Conservation (phyloP, 2,329 filamentous ascomycete genomes). For the Akanthomyces muscarius region DNA sequence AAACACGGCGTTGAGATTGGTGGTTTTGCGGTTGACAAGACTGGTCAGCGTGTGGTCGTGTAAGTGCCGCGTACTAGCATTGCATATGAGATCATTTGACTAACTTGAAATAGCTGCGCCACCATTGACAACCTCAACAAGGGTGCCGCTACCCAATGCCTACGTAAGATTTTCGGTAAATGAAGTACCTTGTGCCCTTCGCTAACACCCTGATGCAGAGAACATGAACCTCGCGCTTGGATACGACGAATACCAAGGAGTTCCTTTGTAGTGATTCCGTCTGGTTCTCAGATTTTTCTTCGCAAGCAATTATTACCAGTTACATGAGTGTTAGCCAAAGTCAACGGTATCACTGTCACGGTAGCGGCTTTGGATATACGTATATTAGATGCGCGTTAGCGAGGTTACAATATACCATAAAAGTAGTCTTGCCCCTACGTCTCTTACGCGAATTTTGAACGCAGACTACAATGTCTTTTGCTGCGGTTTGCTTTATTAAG, state of each 20-base stretch:
- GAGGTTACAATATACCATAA: no score
- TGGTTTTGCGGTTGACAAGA: constrained; percentile 87
- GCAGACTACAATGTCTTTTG: no score
- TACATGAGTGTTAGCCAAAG: no score
- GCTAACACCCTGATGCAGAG: constrained; percentile 9
- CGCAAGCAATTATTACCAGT: no score
- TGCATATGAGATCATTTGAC: not conserved
- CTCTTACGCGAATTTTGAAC: no score
- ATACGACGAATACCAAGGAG: constrained; percentile 15
- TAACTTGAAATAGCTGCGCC: constrained; percentile 50
- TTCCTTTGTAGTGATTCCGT: not conserved
- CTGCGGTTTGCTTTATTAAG: no score
- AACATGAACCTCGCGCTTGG: constrained; percentile 18
- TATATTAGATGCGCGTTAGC: no score
- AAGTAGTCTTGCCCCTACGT: no score
- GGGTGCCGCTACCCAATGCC: constrained; percentile 86
- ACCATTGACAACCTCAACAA: constrained; percentile 94
- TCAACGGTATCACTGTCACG: no score
- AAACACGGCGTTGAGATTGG: constrained; percentile 92
- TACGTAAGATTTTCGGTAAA: constrained; percentile 59
- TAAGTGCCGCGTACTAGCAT: constrained; percentile 2
- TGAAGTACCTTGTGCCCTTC: not conserved
- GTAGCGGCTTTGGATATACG: no score
- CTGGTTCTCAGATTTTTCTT: not conserved
- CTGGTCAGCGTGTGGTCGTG: constrained; percentile 87